Evolutionary conservation across 2,329 filamentous ascomycete genomes (phyloP).

Genomic region (Botrytis deweyae): DNA sequence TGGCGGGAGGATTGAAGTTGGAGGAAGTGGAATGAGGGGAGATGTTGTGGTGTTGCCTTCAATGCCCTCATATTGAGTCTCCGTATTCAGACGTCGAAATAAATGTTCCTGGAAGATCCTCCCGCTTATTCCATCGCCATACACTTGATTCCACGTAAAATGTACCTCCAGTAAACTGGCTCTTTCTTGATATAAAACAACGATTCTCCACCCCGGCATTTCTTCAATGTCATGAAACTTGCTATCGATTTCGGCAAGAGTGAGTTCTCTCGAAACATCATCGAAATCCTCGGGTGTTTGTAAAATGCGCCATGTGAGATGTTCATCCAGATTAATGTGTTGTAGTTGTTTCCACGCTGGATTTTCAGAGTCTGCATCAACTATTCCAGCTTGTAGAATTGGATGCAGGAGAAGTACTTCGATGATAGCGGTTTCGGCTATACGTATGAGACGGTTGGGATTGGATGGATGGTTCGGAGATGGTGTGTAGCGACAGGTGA

Average conservation of each 20-base stretch:
- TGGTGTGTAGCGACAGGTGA: background rate
- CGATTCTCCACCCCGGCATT: background rate
- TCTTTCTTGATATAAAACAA: background rate
- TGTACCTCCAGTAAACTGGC: background rate
- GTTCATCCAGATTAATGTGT: background rate
- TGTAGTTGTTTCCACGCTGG: background rate
- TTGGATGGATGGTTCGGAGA: background rate
- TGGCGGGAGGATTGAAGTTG: background rate
- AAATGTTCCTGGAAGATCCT: background rate
- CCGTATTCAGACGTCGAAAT: background rate
- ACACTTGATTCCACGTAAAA: background rate
- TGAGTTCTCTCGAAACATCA: background rate
- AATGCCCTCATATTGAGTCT: fast-evolving
- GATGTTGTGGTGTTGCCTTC: background rate
- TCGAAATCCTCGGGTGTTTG: background rate
- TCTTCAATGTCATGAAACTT: background rate
- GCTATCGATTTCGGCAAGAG: background rate
- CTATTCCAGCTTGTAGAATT: background rate
- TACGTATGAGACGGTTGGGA: background rate
- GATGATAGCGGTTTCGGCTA: background rate
- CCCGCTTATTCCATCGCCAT: background rate
- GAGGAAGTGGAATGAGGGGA: background rate
- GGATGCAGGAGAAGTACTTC: background rate
- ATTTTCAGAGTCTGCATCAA: background rate
- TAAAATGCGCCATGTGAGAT: background rate